phyloP scores from a whole-genome alignment of 352 stramenopile species.

The Phytophthora macrochlamydospora region DNA sequence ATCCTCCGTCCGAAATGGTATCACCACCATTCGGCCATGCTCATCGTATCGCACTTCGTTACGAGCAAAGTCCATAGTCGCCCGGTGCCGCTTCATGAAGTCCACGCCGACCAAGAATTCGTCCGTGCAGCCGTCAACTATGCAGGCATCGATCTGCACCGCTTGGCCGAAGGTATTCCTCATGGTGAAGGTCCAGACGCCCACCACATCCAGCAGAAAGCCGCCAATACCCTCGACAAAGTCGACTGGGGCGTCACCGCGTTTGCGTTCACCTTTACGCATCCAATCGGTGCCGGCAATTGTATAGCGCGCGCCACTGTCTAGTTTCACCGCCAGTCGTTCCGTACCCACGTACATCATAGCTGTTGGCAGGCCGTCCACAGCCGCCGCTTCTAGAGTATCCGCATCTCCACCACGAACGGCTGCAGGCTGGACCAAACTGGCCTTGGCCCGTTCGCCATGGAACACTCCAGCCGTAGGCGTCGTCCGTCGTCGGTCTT shows the following conservation, averaged over 20 bases:
- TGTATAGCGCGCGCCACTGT: background rate
- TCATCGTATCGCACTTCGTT: slow-evolving; percentile 7
- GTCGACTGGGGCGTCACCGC: background rate
- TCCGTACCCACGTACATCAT: background rate
- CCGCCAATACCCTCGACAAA: background rate
- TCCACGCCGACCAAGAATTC: slow-evolving; percentile 7
- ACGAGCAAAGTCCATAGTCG: slow-evolving; percentile 1
- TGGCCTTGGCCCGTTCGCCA: background rate
- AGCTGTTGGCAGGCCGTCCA: background rate
- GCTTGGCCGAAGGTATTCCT: background rate
- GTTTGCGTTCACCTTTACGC: background rate
- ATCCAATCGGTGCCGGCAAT: background rate
- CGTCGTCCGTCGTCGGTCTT: too few species aligned
- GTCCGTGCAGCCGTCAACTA: background rate
- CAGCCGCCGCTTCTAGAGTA: background rate
- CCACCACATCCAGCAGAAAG: background rate
- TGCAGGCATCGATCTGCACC: background rate
- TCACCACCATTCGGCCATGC: background rate
- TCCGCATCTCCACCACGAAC: too few species aligned
- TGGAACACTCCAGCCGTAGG: background rate
- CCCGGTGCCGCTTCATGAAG: background rate
- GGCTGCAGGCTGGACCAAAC: too few species aligned
- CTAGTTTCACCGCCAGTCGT: background rate
- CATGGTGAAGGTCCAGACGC: background rate
- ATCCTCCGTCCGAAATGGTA: slow-evolving; percentile 1